Conservation (phyloP, 2,329 filamentous ascomycete genomes). For the Scedosporium boydii region DNA sequence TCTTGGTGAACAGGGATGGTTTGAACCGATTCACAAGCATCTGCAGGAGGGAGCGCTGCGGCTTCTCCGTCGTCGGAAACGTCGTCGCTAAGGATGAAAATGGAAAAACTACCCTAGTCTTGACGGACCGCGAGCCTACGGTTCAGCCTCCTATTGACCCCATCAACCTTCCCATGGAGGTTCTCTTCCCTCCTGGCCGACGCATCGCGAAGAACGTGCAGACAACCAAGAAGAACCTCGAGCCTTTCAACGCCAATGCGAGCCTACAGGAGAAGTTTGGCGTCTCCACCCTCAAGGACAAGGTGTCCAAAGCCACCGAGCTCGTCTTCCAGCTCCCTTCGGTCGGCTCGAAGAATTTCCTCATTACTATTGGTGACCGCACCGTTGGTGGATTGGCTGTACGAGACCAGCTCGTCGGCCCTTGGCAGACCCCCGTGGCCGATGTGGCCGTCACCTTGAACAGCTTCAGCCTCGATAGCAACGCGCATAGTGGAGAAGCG, state of each 20-base stretch:
- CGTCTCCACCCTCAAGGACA: background rate
- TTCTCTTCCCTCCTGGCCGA: slow-evolving; percentile 80
- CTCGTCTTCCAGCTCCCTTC: slow-evolving; percentile 76
- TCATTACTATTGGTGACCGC: slow-evolving; percentile 93
- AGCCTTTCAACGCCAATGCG: slow-evolving; percentile 58
- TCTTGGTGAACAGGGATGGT: slow-evolving; percentile 72
- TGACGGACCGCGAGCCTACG: slow-evolving; percentile 71
- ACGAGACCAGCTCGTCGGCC: slow-evolving; percentile 91
- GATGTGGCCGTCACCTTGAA: slow-evolving; percentile 90
- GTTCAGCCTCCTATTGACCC: slow-evolving; percentile 55
- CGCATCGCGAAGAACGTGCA: slow-evolving; percentile 68
- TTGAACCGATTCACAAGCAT: slow-evolving; percentile 68
- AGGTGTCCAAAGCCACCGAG: slow-evolving; percentile 57
- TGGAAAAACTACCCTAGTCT: slow-evolving; percentile 62
- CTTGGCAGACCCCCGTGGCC: slow-evolving; percentile 89
- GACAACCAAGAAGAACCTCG: slow-evolving; percentile 57
- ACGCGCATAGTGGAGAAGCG: slow-evolving; percentile 76
- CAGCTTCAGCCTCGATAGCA: slow-evolving; percentile 56
- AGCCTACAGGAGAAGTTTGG: slow-evolving; percentile 47
- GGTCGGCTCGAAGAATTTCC: slow-evolving; percentile 93
- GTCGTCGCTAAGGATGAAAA: slow-evolving; percentile 53
- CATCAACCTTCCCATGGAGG: slow-evolving; percentile 82
- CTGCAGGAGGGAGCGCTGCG: slow-evolving; percentile 68
- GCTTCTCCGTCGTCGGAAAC: slow-evolving; percentile 82
- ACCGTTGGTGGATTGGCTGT: slow-evolving; percentile 83